These are phyloP conservation scores for Zoysia matrella DNA, from an alignment of 202 grass and related monocot species.

Conservation along the genomic window DNA sequence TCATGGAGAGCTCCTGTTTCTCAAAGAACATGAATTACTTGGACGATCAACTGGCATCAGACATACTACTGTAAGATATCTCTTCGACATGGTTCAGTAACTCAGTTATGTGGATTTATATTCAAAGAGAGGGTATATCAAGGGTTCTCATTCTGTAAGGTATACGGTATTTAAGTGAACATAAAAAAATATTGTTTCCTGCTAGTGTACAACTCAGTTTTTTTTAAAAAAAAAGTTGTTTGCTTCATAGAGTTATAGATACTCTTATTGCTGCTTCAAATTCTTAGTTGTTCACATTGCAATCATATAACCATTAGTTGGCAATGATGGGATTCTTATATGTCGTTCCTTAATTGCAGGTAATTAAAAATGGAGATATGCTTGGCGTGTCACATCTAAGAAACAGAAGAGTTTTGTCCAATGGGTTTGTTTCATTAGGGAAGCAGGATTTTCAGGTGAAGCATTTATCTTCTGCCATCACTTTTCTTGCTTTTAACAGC, in stretches of 20 bases:
- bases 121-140: not conserved
- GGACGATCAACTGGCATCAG: constrained; percentile 93
- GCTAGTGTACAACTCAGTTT: not conserved
- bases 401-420: constrained; percentile 95
- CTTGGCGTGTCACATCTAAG: constrained; percentile 97
- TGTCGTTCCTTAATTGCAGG: constrained; percentile 61
- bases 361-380: constrained; percentile 99
- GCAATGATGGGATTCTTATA: constrained; percentile 29
- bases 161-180: constrained; percentile 21
- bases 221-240: constrained; percentile 27
- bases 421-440: constrained; percentile 91
- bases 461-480: constrained; percentile 35
- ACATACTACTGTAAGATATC: constrained; percentile 90
- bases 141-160: constrained; percentile 1
- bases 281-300: constrained; percentile 27
- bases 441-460: constrained; percentile 87
- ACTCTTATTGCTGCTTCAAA: constrained; percentile 4
- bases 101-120: constrained; percentile 7
- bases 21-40: constrained; percentile 98
- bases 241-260: constrained; percentile 19
- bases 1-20: constrained; percentile 95
- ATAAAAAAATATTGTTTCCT: not conserved
- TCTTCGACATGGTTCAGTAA: constrained; percentile 34
- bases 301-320: constrained; percentile 20
- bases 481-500: constrained; percentile 42